phyloP scores from a whole-genome alignment of 139 green algal genomes.

The Picochlorum sp. region DNA sequence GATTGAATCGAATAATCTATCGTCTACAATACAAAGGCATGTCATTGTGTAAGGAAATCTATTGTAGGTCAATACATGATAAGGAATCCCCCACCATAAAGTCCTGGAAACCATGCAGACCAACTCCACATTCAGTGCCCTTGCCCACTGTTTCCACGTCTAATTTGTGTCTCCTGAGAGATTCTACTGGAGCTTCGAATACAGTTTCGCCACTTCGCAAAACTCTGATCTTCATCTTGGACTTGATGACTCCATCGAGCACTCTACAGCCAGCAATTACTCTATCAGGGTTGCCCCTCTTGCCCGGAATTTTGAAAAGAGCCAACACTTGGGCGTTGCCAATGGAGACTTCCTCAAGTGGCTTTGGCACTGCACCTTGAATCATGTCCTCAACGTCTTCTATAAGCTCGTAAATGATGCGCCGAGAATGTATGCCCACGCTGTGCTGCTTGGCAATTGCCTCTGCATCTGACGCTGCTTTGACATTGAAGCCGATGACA shows the following conservation, averaged over 20 bases:
- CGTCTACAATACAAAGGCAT: too few relatives aligned
- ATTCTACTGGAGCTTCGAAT: conserved; percentile 37
- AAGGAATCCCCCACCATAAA: conserved; percentile 53
- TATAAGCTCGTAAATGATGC: conserved; percentile 76
- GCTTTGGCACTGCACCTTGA: conserved; percentile 12
- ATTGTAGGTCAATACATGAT: conserved; percentile 36
- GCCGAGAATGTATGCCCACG: conserved; percentile 42
- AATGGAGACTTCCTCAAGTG: conserved; percentile 26
- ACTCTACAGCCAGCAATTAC: conserved; percentile 46
- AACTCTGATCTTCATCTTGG: conserved; percentile 35
- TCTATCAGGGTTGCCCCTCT: conserved; percentile 12
- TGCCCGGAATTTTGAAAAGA: conserved; percentile 20
- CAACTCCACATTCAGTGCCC: conserved; percentile 66
- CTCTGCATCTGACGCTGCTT: conserved; percentile 18
- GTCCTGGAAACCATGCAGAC: conserved; percentile 49
- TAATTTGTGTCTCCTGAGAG: conserved; percentile 58
- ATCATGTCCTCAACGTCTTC: conserved; percentile 40
- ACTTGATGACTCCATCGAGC: conserved; percentile 26
- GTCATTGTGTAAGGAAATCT: too few relatives aligned
- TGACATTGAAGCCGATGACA: conserved; percentile 70
- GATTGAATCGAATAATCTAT: too few relatives aligned
- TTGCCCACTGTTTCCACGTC: conserved; percentile 60
- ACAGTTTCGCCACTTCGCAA: conserved; percentile 40
- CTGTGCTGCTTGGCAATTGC: conserved; percentile 21
- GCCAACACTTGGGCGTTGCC: conserved; percentile 39